Conservation (phyloP, 345 rosid genomes). For the Pseudoturritis turrita region DNA sequence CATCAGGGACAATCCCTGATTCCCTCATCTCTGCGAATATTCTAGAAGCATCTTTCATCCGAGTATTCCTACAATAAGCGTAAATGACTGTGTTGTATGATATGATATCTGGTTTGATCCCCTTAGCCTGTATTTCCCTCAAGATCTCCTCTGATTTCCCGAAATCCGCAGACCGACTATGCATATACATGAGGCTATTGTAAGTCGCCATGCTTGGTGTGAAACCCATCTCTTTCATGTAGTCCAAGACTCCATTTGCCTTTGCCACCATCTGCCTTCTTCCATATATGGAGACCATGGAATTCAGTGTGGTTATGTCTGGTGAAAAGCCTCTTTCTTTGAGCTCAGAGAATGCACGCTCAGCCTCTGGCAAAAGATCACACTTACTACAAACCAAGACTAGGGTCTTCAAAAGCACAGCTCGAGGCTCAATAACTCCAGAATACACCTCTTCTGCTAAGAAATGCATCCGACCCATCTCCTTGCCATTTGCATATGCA, state of each 20-base stretch:
- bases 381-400: constrained; percentile 83
- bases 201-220: constrained; percentile 78
- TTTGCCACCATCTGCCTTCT: constrained; percentile 75
- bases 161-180: constrained; percentile 70
- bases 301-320: constrained; percentile 70
- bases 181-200: constrained; percentile 87
- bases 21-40: constrained; percentile 69
- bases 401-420: constrained; percentile 79
- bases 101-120: constrained; percentile 78
- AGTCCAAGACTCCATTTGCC: constrained; percentile 66
- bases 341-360: constrained; percentile 73
- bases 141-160: constrained; percentile 64
- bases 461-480: constrained; percentile 66
- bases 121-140: constrained; percentile 61
- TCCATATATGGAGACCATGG: constrained; percentile 88
- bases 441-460: constrained; percentile 83
- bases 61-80: constrained; percentile 84
- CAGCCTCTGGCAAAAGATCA: constrained; percentile 71
- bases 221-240: constrained; percentile 74
- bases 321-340: constrained; percentile 66
- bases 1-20: constrained; percentile 69
- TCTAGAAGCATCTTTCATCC: constrained; percentile 83
- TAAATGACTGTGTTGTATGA: constrained; percentile 87
- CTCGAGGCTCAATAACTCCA: constrained; percentile 63
- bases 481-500: constrained; percentile 87